Base-by-base conservation (phyloP, 306 rosid species). In the Crataegus laevigata region DNA sequence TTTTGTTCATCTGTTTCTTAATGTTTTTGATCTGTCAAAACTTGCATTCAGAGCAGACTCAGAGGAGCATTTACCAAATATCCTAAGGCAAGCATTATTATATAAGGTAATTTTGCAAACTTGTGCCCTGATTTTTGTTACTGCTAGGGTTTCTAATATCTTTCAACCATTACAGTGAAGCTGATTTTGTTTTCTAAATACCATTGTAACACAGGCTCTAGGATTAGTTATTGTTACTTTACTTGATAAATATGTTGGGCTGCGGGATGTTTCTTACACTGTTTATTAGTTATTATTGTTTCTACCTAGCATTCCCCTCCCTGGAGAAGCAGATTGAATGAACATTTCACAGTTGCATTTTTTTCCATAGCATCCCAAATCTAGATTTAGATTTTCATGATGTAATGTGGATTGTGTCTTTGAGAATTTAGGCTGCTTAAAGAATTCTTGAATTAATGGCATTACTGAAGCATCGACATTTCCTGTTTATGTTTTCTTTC, bases 91-190 rank as follows among this genome's bases (percentile, higher is more conserved):
- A 64, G 99, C 99, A 13, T 84, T 94, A 66, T 89, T 94, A 75
- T 94, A 92, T 67, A 90, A 91, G 92, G 97, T 91, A 78, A 43
- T 3, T 64, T 75, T 83, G 82, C 83, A 91, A 73, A 19, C 2
- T 43, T 21, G 0, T 43, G 45, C 14, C 45, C 5, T 60, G 30
- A 17, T 40, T 59, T 59, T 6, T 17, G 3, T 55, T 73, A 11
- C 25, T 43, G 47, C 29, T 12, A 19, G 29, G 69, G 69, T 26
- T 61, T 61, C 14, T 10, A 9, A 19, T 61, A 28, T 61, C 22
- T 38, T 24, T 36, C 15, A 25, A 43, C 43, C 45, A 26, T 21
- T 25, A 65, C 2, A 21, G 11, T 40, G 7, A 13, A 61, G 29
- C 28, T 38, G 57, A 24, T 58, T 8, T 60, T 60, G 12, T 0